Evolutionary conservation across 352 stramenopile species (phyloP), one percentile per base, ranked within the genome.

Genomic region (Phytophthora hybrid): DNA sequence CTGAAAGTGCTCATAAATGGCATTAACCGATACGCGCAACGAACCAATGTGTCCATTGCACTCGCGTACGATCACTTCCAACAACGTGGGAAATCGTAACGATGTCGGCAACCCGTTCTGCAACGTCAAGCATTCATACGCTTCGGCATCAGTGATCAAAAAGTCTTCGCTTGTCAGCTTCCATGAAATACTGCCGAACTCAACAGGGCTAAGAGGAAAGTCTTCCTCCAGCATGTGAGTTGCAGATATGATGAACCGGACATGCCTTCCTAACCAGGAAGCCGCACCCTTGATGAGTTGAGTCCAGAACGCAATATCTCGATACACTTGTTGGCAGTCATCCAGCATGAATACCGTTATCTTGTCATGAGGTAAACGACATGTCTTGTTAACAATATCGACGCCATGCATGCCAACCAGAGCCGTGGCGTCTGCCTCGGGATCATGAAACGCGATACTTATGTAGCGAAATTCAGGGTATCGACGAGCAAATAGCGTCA

Each of bases 121-220:
- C 31, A 66, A 52, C 7, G 8, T 19, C 0, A 74, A 66, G 18
- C 13, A 62, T 44, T 66, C 14, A 46, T 75, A 19, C 7, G 54
- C 61, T 13, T 71, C 68, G 1, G 1, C 57, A 26, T 75, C 68
- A 57, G 18, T 71, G 32, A 71, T 44, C 34, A 70, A 62, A 18
- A 75, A 75, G 9, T 71, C 68, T 14, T 66, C 11, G 34, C 68
- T 75, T 32, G 31, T 58, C 41, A 75, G 9, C 55, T 71, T 75
- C 19, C 18, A 46, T 16, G 11, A 14, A 62, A 75, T 58, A 14
- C 18, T 66, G 26, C 7, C 23, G 4, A 66, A 71, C 3, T 13
- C 3, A 63, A 70, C 37, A 19, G 68, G 55, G 37, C 61, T 70
- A 0, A 0, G 0, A 65, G 44, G 29, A 16, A 5, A 10, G 29